Base-by-base conservation (phyloP, 1,284 basidiomycete genomes). In the Wallemia hederae region DNA sequence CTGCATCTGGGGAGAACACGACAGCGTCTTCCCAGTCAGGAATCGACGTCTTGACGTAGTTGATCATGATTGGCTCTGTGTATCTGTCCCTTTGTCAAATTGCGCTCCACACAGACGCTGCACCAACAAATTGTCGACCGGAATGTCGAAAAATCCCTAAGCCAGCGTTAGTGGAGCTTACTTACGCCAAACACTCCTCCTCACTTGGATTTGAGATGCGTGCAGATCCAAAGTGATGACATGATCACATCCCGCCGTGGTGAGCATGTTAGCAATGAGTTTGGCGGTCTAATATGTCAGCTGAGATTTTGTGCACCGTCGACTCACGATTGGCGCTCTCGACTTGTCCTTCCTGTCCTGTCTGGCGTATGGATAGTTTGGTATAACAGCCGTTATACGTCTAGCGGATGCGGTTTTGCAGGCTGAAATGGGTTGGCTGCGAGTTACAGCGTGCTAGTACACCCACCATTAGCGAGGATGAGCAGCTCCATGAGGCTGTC, bases 291-390 rank as follows among this genome's bases (percentile, higher is more conserved):
- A 24, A 19, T 11, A 14, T 22, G 25, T 58, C 24, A 58, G 39
- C 11, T 9, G 9, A 22, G n/a, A 26, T 56, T 56, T 9, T 24
- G 24, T 58, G 25, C 25, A 26, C 14, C 5, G 55, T 26, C 7
- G 5, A 58, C 56, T 58, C 27, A 28, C 56, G 72, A 98, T 96
- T 26, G 94, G 92, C 1, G 91, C 90, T 31, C 92, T 79, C 22
- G 82, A 84, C 75, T 89, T 88, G 75, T 98, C 90, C 77, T 98
- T 98, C 74, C 96, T 94, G 77, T 97, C 92, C 78, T 90, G 89
- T 28, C 92, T 77, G 5, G 91, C 85, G 69, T 98, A 98, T 0
- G 92, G 94, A 74, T 85, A 98, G 71, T 88, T 94, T 14, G 92
- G 94, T 64, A 98, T 92, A 68, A 98, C 90, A 24, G 92, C 94